These are phyloP conservation scores for Ophiocordyceps robertsii DNA, from an alignment of 2,329 filamentous ascomycete species.

Conservation along the genomic window DNA sequence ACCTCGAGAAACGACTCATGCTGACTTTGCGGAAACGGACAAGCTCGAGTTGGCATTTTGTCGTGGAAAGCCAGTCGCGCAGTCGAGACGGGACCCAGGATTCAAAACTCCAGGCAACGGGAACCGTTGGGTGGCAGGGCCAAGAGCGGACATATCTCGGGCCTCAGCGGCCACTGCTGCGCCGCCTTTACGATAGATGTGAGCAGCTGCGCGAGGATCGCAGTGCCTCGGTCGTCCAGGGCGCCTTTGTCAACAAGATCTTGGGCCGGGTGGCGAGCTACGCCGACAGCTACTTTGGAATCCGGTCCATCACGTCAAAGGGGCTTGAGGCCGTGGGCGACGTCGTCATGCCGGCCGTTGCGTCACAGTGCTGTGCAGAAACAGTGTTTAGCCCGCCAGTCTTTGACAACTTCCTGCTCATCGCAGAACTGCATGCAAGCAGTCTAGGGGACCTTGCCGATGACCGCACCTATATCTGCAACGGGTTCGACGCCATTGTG, in stretches of 20 bases:
- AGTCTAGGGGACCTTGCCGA: not conserved
- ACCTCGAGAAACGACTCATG: not conserved
- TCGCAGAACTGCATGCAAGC: constrained; percentile 1
- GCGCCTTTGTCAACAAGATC: not conserved
- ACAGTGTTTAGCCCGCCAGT: not conserved
- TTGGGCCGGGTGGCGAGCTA: not conserved
- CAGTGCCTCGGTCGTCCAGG: not conserved
- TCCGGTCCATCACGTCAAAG: constrained; percentile 1
- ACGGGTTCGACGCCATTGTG: not conserved
- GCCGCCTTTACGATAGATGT: not conserved
- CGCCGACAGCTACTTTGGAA: not conserved
- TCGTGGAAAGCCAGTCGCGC: not conserved
- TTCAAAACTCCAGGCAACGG: not conserved
- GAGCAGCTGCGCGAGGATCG: not conserved
- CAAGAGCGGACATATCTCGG: not conserved
- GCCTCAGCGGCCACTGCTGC: not conserved
- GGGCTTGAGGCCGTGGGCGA: not conserved
- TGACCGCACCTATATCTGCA: not conserved
- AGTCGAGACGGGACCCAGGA: no score
- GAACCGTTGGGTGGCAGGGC: not conserved
- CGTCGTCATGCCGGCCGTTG: not conserved
- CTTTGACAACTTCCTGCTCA: constrained; percentile 1
- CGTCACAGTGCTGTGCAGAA: not conserved
- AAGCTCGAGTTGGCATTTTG: not conserved
- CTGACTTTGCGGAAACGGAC: not conserved